A percentile compares a stretch with the other conserved stretches of the same genome.
phyloP scores from a whole-genome alignment of 805 yeast species.

The Saturnispora bothae region DNA sequence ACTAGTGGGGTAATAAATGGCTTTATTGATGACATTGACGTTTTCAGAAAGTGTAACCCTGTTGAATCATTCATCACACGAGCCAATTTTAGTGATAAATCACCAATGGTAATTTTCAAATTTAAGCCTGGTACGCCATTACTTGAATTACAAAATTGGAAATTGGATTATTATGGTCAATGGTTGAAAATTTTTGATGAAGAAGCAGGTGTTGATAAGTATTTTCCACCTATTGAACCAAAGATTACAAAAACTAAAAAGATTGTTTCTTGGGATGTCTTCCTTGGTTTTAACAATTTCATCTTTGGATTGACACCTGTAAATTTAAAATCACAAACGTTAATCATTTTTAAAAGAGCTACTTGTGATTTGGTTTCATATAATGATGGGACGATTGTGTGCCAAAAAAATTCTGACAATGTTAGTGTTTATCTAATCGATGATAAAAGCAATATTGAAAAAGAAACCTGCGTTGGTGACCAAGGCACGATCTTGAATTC shows the following conservation, averaged over 20 bases:
- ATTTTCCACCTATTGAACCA: constrained; percentile 9
- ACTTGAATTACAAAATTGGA: constrained; percentile 36
- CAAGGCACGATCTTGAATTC: constrained; percentile 30
- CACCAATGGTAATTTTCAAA: constrained; percentile 12
- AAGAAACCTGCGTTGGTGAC: constrained; percentile 26
- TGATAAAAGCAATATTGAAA: constrained; percentile 33
- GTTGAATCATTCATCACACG: constrained; percentile 7
- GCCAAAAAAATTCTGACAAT: constrained; percentile 34
- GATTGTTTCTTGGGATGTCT: constrained; percentile 10
- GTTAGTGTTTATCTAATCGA: constrained; percentile 52
- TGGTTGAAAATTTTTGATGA: constrained; percentile 41
- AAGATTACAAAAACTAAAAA: constrained; percentile 10
- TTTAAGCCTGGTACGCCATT: constrained; percentile 26
- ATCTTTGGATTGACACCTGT: constrained; percentile 57
- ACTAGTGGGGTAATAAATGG: constrained; percentile 10
- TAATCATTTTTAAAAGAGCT: constrained; percentile 43
- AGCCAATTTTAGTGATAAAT: constrained; percentile 7
- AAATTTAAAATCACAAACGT: constrained; percentile 42
- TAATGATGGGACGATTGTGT: constrained; percentile 15
- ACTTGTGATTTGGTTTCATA: constrained; percentile 36
- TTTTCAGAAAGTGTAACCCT: constrained; percentile 1
- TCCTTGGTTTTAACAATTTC: constrained; percentile 37
- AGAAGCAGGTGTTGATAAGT: constrained; percentile 6
- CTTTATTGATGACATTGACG: neutral
- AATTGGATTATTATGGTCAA: constrained; percentile 47